phyloP scores from a whole-genome alignment of 805 yeast species.

The Saccharomycodes ludwigii region DNA sequence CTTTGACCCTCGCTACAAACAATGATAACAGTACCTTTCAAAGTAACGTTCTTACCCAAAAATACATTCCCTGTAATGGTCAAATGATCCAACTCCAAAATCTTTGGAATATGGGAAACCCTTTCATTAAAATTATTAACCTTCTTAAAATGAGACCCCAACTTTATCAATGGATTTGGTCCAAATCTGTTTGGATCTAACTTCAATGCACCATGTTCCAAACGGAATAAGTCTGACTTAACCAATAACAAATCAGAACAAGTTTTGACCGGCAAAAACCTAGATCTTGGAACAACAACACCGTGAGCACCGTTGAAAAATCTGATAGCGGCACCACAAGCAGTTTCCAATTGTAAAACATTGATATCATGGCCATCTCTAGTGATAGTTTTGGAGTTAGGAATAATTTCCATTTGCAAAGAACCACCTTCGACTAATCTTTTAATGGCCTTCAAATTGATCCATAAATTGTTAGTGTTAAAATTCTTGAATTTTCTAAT shows the following conservation, averaged over 20 bases:
- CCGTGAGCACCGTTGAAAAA: conserved; percentile 93
- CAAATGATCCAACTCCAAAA: conserved; percentile 91
- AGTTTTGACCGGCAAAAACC: conserved; percentile 97
- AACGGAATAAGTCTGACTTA: conserved; percentile 83
- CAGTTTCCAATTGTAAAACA: conserved; percentile 94
- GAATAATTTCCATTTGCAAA: conserved; percentile 86
- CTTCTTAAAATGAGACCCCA: conserved; percentile 94
- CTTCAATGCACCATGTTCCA: conserved; percentile 83
- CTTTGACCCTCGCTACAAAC: conserved; percentile 95
- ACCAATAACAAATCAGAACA: conserved; percentile 90
- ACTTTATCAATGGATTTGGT: conserved; percentile 85
- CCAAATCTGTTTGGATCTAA: conserved; percentile 80
- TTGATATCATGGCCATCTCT: conserved; percentile 66
- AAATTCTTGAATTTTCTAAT: conserved; percentile 96
- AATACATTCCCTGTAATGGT: conserved; percentile 94
- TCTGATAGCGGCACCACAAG: conserved; percentile 98
- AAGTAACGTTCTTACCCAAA: conserved; percentile 78
- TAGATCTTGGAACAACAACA: conserved; percentile 94
- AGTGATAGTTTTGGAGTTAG: conserved; percentile 77
- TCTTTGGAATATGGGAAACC: conserved; percentile 91
- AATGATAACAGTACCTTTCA: conserved; percentile 94
- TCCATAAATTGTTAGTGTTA: conserved; percentile 98
- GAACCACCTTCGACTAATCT: conserved; percentile 76
- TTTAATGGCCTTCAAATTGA: conserved; percentile 87
- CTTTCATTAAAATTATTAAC: conserved; percentile 83